Evolutionary conservation across 192 early-diverging fungal species (phyloP), one percentile per base, ranked within the genome.

Genomic region (Backusella morwellensis): DNA sequence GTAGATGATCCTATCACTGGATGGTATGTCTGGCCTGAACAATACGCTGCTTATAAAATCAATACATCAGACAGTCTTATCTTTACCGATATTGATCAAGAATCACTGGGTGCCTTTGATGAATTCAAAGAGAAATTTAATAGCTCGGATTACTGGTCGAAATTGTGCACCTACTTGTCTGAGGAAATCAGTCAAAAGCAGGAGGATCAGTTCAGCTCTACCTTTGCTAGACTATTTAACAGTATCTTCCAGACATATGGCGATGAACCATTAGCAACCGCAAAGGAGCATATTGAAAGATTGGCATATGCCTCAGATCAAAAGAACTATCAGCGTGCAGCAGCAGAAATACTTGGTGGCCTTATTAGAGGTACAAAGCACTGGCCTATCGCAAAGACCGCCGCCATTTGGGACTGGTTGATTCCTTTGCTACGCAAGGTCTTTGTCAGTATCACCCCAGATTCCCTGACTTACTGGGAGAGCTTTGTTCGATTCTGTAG

Each of bases 291-390:
- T 21, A 71, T 97, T n/a, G 83, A 83, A 47, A 77, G 68, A 36
- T 80, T 94, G 12, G 83, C 82, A 44, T 17, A 72, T 14, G 77
- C 86, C 29, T 82, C 87, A 7, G 91, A 93, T 73, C 92, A 94
- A 42, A 94, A 92, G 72, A 89, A 90, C 68, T 80, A 91, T 11
- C 97, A 98, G 78, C 86, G 96, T 17, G 93, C 95, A 1, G 94
- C 91, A 0, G 79, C 93, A 6, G 97, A 98, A 75, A 77, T 97
- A 26, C 68, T 95, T 4, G 90, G 86, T 4, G 97, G 97, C 4
- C 40, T 97, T 32, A 80, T 99, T 26, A 90, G 95, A 26, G 97
- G 97, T 5, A 89, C 87, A 70, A 99, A 97, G 80, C 93, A 98
- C 79, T 99, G 96, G 96, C 74, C 78, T 4, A 68, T 81, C 8